These are phyloP conservation scores for Botrytis fabae DNA, from an alignment of 2,329 filamentous ascomycete genomes.

Conservation along the genomic window DNA sequence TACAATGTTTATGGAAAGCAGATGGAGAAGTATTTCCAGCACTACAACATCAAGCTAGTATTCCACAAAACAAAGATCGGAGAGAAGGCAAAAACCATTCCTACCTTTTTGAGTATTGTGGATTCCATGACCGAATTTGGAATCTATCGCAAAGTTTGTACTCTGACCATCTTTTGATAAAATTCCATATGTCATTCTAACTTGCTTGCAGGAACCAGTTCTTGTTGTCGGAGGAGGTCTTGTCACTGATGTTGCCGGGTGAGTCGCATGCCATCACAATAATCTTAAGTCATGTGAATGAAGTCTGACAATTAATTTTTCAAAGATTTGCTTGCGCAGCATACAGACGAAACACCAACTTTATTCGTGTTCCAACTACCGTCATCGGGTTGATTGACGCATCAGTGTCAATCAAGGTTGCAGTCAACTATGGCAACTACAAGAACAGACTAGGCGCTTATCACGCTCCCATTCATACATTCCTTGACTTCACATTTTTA, in stretches of 20 bases:
- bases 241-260: slow-evolving; percentile 74
- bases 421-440: slow-evolving; percentile 74
- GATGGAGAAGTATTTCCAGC: slow-evolving; percentile 67
- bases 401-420: slow-evolving; percentile 76
- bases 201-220: slow-evolving; percentile 55
- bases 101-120: slow-evolving; percentile 67
- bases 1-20: slow-evolving; percentile 65
- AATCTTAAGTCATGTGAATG: slow-evolving; percentile 20
- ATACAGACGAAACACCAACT: slow-evolving; percentile 72
- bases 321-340: slow-evolving; percentile 67
- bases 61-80: slow-evolving; percentile 74
- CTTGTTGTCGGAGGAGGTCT: slow-evolving; percentile 67
- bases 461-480: slow-evolving; percentile 70
- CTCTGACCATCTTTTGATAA: slow-evolving; percentile 20
- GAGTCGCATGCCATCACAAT: slow-evolving; percentile 41
- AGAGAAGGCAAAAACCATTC: slow-evolving; percentile 73
- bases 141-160: slow-evolving; percentile 59
- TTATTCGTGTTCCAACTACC: slow-evolving; percentile 71
- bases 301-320: slow-evolving; percentile 33
- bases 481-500: slow-evolving; percentile 73
- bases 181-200: slow-evolving; percentile 18
- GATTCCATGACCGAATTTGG: slow-evolving; percentile 75
- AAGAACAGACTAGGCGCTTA: slow-evolving; percentile 75
- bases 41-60: slow-evolving; percentile 61
- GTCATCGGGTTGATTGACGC: slow-evolving; percentile 76